phyloP scores from a whole-genome alignment of 805 yeast genomes.

The Wickerhamomyces silvicola region DNA sequence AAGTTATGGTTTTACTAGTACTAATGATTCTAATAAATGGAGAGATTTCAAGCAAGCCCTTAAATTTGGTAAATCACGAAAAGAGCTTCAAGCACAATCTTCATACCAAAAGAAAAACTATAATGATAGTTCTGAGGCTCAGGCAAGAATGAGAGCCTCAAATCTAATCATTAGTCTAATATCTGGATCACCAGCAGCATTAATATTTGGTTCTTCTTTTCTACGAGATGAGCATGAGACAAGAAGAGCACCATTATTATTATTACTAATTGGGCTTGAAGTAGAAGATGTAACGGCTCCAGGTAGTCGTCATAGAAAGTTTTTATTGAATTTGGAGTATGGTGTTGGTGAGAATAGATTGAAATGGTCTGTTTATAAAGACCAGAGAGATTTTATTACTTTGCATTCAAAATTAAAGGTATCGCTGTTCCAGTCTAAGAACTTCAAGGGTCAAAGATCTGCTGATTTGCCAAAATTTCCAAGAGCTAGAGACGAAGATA shows the following conservation, averaged over 20 bases:
- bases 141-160: slow-evolving; percentile 28
- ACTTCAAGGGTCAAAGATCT: slow-evolving; percentile 21
- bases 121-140: slow-evolving; percentile 15
- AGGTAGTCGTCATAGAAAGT: slow-evolving; percentile 31
- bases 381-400: slow-evolving; percentile 61
- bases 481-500: slow-evolving; percentile 6
- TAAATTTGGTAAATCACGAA: slow-evolving; percentile 15
- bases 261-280: slow-evolving; percentile 64
- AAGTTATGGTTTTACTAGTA: not conserved
- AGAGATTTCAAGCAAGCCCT: slow-evolving; percentile 23
- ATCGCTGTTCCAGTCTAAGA: slow-evolving; percentile 34
- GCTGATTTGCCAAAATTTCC: slow-evolving; percentile 34
- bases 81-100: slow-evolving; percentile 2
- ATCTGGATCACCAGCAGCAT: slow-evolving; percentile 67
- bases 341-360: slow-evolving; percentile 78
- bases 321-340: slow-evolving; percentile 74
- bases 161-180: slow-evolving; percentile 46
- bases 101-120: slow-evolving; percentile 2
- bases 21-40: slow-evolving; percentile 16
- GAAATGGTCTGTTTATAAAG: slow-evolving; percentile 74
- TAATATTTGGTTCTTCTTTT: slow-evolving; percentile 69
- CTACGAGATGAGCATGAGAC: slow-evolving; percentile 70
- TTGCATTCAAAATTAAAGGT: slow-evolving; percentile 66
- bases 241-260: slow-evolving; percentile 74
- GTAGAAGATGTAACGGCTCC: slow-evolving; percentile 43